These are phyloP conservation scores for Penicillium ochrochloron DNA, from an alignment of 495 filamentous ascomycete genomes.

Conservation along the genomic window DNA sequence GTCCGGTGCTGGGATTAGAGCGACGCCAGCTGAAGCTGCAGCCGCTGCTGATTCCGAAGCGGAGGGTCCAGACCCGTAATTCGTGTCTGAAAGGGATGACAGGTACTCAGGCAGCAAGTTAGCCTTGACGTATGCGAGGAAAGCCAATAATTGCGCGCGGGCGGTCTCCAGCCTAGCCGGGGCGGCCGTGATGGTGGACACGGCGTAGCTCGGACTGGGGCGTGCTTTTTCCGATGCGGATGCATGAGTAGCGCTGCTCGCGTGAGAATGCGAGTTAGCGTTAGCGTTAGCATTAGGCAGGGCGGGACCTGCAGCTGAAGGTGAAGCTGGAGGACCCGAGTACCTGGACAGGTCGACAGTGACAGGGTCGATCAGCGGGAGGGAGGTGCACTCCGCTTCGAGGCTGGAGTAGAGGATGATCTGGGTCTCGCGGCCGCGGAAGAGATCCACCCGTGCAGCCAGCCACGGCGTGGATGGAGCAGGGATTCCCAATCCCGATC, in stretches of 20 bases:
- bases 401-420: slow-evolving; percentile 62
- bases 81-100: slow-evolving; percentile 21
- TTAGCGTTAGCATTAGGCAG: slow-evolving; percentile 10
- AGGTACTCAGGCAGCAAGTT: slow-evolving; percentile 36
- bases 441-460: slow-evolving; percentile 62
- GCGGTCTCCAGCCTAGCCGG: slow-evolving; percentile 17
- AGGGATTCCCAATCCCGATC: slow-evolving; percentile 11
- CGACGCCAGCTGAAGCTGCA: slow-evolving; percentile 12
- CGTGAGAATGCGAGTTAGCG: not conserved
- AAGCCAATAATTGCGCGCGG: slow-evolving; percentile 37
- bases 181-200: slow-evolving; percentile 21
- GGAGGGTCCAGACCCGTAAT: not conserved
- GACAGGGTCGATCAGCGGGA: slow-evolving; percentile 24
- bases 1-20: slow-evolving; percentile 32
- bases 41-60: not conserved
- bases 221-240: not conserved
- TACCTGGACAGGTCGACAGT: slow-evolving; percentile 8
- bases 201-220: not conserved
- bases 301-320: not conserved
- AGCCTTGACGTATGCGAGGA: slow-evolving; percentile 34
- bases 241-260: not conserved
- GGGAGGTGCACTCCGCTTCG: slow-evolving; percentile 44
- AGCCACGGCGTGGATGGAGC: slow-evolving; percentile 42
- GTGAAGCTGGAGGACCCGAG: not conserved
- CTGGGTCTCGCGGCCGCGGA: slow-evolving; percentile 61